Evolutionary conservation across 345 rosid species (phyloP).

Genomic region (Clarkia xantiana): DNA sequence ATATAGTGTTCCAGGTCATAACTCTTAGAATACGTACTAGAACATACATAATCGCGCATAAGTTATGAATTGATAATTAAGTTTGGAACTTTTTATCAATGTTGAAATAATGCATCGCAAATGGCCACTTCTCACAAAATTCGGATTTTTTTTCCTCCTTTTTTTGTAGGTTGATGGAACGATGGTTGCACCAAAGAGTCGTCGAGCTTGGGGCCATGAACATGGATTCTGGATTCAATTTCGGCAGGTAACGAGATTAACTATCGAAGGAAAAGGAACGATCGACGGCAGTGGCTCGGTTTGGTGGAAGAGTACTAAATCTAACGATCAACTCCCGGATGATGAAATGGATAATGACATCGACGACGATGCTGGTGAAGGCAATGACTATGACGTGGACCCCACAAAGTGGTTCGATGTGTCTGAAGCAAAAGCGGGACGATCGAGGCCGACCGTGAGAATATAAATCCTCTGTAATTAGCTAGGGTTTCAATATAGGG

Average conservation of each 20-base stretch:
- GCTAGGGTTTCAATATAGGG: too few species aligned
- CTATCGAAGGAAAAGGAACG: constrained; percentile 45
- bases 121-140: background rate
- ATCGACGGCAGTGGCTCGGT: constrained; percentile 73
- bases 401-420: too few species aligned
- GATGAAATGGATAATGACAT: background rate
- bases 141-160: constrained; percentile 9
- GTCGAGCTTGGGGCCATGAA: constrained; percentile 42
- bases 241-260: constrained; percentile 34
- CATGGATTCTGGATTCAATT: constrained; percentile 69
- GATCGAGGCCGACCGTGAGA: too few species aligned
- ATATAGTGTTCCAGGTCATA: constrained; percentile 63
- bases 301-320: constrained; percentile 39
- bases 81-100: too few species aligned
- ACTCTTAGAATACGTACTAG: too few species aligned
- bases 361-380: constrained; percentile 17
- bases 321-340: background rate
- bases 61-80: too few species aligned
- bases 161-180: constrained; percentile 81
- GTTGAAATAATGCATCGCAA: too few species aligned
- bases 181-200: constrained; percentile 55
- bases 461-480: too few species aligned
- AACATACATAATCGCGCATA: too few species aligned
- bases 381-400: background rate
- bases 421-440: too few species aligned